These are phyloP conservation scores for Rachicladosporium sp. DNA, from an alignment of 2,329 filamentous ascomycete genomes.

Conservation along the genomic window DNA sequence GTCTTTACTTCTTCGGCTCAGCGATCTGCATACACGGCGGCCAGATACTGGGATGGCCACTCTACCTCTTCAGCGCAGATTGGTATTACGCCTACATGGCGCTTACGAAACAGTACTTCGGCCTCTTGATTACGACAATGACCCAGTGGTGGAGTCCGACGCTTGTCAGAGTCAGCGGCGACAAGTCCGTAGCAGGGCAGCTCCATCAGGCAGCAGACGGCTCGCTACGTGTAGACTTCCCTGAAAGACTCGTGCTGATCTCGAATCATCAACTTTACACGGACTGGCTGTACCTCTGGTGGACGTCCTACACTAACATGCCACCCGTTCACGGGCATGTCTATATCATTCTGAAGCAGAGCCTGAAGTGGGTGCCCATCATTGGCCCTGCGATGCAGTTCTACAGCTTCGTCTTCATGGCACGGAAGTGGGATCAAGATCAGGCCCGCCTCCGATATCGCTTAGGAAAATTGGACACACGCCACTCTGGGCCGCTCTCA, in stretches of 20 bases:
- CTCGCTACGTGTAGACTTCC: constrained; percentile 61
- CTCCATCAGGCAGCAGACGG: constrained; percentile 57
- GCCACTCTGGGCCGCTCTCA: constrained; percentile 25
- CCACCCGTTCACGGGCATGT: constrained; percentile 65
- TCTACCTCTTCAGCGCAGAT: constrained; percentile 63
- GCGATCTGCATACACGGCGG: constrained; percentile 43
- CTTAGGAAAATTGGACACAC: constrained; percentile 54
- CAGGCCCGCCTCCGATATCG: constrained; percentile 62
- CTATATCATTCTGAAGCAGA: constrained; percentile 84
- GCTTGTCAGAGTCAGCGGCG: constrained; percentile 67
- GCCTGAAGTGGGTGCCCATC: constrained; percentile 69
- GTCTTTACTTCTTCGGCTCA: constrained; percentile 33
- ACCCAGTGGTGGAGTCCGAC: constrained; percentile 79
- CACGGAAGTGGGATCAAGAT: constrained; percentile 77
- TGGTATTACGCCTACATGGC: constrained; percentile 77
- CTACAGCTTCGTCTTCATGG: constrained; percentile 84
- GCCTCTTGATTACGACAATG: constrained; percentile 62
- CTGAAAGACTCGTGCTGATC: constrained; percentile 67
- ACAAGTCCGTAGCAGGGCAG: constrained; percentile 65
- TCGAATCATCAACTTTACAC: constrained; percentile 69
- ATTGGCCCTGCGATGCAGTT: constrained; percentile 75
- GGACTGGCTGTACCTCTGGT: constrained; percentile 91
- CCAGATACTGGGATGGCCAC: constrained; percentile 58
- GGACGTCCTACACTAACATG: constrained; percentile 62
- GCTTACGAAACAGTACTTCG: constrained; percentile 74